Percentiles rank a stretch among this genome's conserved stretches.
phyloP scores from a whole-genome alignment of 1,284 basidiomycete genomes.

The Ustilago bromivora region DNA sequence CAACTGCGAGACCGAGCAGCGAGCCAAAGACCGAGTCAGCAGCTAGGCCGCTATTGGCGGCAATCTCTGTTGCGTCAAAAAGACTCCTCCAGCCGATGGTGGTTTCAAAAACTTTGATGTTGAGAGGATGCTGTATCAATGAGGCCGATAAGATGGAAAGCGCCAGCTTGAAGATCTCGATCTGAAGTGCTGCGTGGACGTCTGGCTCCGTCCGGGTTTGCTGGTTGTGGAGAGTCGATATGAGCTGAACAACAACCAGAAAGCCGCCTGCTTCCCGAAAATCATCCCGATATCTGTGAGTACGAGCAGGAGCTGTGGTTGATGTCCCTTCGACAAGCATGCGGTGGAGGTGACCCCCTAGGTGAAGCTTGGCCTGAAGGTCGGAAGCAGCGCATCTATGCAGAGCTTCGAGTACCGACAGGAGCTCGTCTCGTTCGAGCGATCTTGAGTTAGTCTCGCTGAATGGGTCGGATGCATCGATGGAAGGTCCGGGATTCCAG shows the following conservation, averaged over 20 bases:
- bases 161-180: constrained; percentile 57
- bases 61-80: constrained; percentile 30
- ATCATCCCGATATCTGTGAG: constrained; percentile 37
- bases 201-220: constrained; percentile 4
- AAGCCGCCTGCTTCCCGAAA: constrained; percentile 63
- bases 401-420: constrained; percentile 46
- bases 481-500: background rate
- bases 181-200: constrained; percentile 21
- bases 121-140: constrained; percentile 49
- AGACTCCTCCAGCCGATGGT: constrained; percentile 60
- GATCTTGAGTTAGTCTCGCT: constrained; percentile 13
- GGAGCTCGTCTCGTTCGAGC: constrained; percentile 37
- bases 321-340: constrained; percentile 45
- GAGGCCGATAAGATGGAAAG: constrained; percentile 59
- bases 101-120: constrained; percentile 50
- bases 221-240: constrained; percentile 46
- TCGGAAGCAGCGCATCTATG: constrained; percentile 36
- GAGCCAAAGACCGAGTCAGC: constrained; percentile 45
- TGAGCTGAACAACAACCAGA: constrained; percentile 59
- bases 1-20: constrained; percentile 56
- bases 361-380: constrained; percentile 48
- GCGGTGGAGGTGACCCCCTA: constrained; percentile 53
- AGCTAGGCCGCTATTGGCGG: constrained; percentile 12
- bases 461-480: constrained; percentile 15
- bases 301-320: constrained; percentile 13